Conservation (phyloP, 768 basidiomycete genomes). For the Collybia nuda region DNA sequence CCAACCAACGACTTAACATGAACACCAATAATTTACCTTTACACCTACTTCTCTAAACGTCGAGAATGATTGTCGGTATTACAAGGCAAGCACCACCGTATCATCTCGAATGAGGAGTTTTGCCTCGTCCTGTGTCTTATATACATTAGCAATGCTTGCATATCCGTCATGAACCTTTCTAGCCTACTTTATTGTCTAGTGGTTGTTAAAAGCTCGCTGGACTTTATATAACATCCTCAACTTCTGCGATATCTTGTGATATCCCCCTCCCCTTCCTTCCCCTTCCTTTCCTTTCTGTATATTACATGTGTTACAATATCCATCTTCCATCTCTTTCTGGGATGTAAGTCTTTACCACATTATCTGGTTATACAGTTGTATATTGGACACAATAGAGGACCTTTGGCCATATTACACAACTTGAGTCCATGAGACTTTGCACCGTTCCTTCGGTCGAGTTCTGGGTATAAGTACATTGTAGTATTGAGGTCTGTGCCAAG, state of each 20-base stretch:
- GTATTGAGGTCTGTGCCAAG: too few species aligned
- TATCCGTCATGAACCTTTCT: slow-evolving; percentile 9
- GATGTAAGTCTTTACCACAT: too few species aligned
- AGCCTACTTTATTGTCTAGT: slow-evolving; percentile 13
- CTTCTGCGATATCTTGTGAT: too few species aligned
- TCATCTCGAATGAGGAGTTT: neutral
- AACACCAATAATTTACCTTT: slow-evolving; percentile 2
- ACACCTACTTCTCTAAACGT: too few species aligned
- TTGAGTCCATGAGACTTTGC: neutral
- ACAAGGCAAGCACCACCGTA: slow-evolving; percentile 5
- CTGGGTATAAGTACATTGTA: too few species aligned
- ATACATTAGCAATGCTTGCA: slow-evolving; percentile 16
- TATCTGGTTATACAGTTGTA: neutral
- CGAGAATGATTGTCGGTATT: neutral
- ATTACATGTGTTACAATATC: slow-evolving; percentile 7
- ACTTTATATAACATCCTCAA: slow-evolving; percentile 5
- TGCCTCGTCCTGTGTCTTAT: neutral
- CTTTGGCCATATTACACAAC: neutral
- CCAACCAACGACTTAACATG: slow-evolving; percentile 8
- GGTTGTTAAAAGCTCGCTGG: slow-evolving; percentile 8
- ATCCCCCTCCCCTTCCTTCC: slow-evolving; percentile 1
- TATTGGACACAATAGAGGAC: neutral
- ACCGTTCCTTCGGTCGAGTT: too few species aligned
- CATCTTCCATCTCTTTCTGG: neutral
- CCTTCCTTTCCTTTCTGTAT: slow-evolving; percentile 5